phyloP scores from a whole-genome alignment of 192 early-diverging fungal genomes.

The Rhizoclosmatium sp. region DNA sequence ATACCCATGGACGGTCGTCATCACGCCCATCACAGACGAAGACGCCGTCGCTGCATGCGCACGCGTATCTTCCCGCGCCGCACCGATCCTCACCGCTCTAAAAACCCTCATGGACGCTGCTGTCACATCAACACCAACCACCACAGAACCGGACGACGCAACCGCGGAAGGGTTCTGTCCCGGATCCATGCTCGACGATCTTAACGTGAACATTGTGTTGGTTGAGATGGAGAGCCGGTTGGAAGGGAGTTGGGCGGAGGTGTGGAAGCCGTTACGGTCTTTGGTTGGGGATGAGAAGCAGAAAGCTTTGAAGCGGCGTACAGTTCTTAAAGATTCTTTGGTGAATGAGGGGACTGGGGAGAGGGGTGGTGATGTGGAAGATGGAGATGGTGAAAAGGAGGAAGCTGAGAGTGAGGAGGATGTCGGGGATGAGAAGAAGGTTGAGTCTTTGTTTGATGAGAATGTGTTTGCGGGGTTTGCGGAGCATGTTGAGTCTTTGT shows the following conservation, averaged over 20 bases:
- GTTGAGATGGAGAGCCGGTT: slow-evolving; percentile 2
- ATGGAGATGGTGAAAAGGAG: background rate
- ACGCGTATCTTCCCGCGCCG: background rate
- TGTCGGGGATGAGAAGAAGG: background rate
- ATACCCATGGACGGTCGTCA: slow-evolving; percentile 25
- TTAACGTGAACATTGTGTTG: slow-evolving; percentile 5
- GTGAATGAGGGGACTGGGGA: background rate
- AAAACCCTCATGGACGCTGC: background rate
- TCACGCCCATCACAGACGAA: background rate
- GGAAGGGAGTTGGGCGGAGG: background rate
- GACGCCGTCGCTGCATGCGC: background rate
- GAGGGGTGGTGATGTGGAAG: background rate
- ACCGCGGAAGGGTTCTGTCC: background rate
- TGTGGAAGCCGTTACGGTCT: background rate
- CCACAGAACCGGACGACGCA: background rate
- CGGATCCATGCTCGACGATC: background rate
- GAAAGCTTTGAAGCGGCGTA: slow-evolving; percentile 1
- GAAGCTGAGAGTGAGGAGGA: slow-evolving; percentile 2
- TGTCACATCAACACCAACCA: background rate
- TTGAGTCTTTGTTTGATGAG: background rate
- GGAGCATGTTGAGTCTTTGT: background rate
- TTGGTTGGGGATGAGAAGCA: background rate
- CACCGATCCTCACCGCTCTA: background rate
- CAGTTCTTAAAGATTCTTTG: background rate
- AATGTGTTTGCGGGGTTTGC: slow-evolving; percentile 9